Percentiles rank a stretch among this genome's conserved stretches.
Conservation (phyloP, 1,139 yeast species). For the Diutina ranongensis region DNA sequence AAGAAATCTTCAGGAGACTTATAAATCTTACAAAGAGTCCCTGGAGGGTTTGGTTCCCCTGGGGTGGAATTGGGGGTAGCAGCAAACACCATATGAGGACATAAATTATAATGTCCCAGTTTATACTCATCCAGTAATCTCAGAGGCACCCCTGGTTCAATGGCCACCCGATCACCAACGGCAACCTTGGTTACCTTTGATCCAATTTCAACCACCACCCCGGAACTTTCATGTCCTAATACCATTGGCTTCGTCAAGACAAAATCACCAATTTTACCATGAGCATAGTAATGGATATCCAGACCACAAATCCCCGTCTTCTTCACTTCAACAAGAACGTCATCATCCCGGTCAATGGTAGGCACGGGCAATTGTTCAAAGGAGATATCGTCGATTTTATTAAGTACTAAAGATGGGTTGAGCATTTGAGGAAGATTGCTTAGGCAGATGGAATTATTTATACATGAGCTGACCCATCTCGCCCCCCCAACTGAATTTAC, state of each 20-base stretch:
- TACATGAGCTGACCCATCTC: no score
- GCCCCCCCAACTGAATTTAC: no score
- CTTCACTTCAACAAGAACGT: constrained; percentile 64
- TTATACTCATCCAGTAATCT: constrained; percentile 64
- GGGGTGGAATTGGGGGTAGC: constrained; percentile 52
- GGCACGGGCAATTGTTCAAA: constrained; percentile 63
- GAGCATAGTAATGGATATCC: constrained; percentile 73
- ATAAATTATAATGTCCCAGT: constrained; percentile 65
- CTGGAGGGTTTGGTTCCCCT: constrained; percentile 38
- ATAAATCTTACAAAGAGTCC: constrained; percentile 66
- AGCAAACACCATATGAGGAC: constrained; percentile 78
- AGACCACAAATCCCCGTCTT: constrained; percentile 85
- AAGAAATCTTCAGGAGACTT: constrained; percentile 77
- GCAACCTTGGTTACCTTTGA: constrained; percentile 43
- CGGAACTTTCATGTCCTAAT: constrained; percentile 70
- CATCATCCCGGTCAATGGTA: constrained; percentile 45
- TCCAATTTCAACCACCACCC: constrained; percentile 60
- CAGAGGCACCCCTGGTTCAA: constrained; percentile 58
- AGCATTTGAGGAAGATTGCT: no score
- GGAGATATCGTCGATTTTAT: constrained; percentile 49
- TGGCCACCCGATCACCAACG: constrained; percentile 74
- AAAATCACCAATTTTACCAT: constrained; percentile 69
- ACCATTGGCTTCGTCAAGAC: constrained; percentile 56
- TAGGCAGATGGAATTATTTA: no score
- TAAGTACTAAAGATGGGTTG: constrained; percentile 64